Base-by-base conservation (phyloP, 495 filamentous ascomycete species). In the Daldinia grandis region DNA sequence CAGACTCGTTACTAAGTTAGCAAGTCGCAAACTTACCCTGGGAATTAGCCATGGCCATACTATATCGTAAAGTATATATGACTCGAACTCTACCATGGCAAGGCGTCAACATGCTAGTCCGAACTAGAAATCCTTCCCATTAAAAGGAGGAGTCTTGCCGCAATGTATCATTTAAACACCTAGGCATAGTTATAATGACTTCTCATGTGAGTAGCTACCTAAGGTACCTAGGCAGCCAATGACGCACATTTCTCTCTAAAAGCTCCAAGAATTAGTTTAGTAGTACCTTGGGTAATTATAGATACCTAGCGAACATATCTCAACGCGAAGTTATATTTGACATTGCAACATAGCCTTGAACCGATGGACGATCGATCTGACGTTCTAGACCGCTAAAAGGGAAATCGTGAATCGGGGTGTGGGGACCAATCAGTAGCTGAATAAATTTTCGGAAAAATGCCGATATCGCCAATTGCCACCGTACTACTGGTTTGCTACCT, bases 401-500 rank as follows among this genome's bases (percentile, higher is more conserved):
- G 33, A 62, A 62, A 7, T 40, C 14, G 27, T 30, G 57, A 66
- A 54, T 50, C 35, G 40, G 38, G 24, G n/a, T 62, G 64, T 64
- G 64, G 60, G 61, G 53, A 61, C 69, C 69, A 72, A 67, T 66
- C 64, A 63, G 28, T 37, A 42, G 15, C 28, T 61, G 51, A 62
- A 65, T 40, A 68, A 64, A 61, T 50, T 56, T 68, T 72, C 42
- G 57, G 55, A 19, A 68, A 68, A 51, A 24, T 61, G 62, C 71
- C 71, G 71, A 69, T 65, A 71, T 71, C 71, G 71, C 71, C 71
- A 67, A 69, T 74, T 27, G 68, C 66, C 71, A 74, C 71, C 40
- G 31, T 50, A 19, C 27, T 8, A 58, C 33, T 57, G 54, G 59
- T 9, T 10, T 17, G 7, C 9, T 28, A 10, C n/a, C n/a, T n/a